Percentiles rank a stretch among this genome's conserved stretches.
These are phyloP conservation scores for Xylaria longipes DNA, from an alignment of 495 filamentous ascomycete species.

Conservation along the genomic window DNA sequence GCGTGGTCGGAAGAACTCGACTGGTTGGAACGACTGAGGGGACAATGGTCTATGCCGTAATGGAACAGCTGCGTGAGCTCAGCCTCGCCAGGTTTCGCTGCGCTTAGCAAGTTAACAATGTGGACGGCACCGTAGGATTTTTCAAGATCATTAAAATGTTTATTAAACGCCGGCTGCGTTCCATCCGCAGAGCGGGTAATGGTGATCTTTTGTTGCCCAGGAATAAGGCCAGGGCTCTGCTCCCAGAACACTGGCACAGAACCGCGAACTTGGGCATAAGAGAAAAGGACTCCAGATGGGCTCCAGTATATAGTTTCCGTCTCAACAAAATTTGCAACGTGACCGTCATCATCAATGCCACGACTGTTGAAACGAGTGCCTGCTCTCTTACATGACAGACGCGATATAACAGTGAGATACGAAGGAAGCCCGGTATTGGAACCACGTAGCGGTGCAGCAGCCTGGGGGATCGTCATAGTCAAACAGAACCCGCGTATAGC, in stretches of 20 bases:
- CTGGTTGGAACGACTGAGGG: constrained; percentile 60
- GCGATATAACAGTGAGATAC: constrained; percentile 84
- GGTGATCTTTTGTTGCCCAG: constrained; percentile 92
- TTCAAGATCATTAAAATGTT: constrained; percentile 85
- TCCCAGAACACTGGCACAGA: constrained; percentile 98
- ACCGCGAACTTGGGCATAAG: constrained; percentile 90
- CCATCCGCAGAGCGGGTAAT: constrained; percentile 89
- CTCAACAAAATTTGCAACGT: constrained; percentile 88
- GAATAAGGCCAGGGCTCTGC: constrained; percentile 83
- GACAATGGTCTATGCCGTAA: constrained; percentile 74
- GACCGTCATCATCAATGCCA: constrained; percentile 95
- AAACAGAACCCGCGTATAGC: constrained; percentile 91
- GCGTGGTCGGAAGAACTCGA: constrained; percentile 64
- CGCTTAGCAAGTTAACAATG: constrained; percentile 89
- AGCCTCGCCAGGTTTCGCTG: constrained; percentile 80
- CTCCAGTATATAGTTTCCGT: constrained; percentile 76
- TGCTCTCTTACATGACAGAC: constrained; percentile 88
- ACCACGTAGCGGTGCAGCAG: constrained; percentile 57
- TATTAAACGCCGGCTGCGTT: constrained; percentile 93
- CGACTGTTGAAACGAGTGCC: constrained; percentile 96
- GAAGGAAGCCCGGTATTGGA: constrained; percentile 78
- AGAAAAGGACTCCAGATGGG: constrained; percentile 78
- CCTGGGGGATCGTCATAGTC: constrained; percentile 79
- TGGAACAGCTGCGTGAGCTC: constrained; percentile 80
- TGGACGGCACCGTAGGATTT: constrained; percentile 87